phyloP scores from a whole-genome alignment of 441 rosid genomes.

The Mallotus japonicus region DNA sequence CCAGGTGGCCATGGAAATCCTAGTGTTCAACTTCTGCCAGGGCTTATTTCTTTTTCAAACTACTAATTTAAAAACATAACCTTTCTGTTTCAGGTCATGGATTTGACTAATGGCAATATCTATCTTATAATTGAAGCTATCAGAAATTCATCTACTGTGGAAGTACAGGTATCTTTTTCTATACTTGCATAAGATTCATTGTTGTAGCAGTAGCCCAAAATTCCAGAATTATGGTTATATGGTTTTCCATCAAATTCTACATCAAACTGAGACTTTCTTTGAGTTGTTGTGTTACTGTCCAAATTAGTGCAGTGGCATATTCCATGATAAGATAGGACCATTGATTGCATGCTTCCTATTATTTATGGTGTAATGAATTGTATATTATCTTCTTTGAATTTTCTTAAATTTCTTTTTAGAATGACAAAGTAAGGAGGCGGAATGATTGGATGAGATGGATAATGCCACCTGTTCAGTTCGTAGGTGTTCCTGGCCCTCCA shows the following conservation, averaged over 20 bases:
- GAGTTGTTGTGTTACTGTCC: neutral
- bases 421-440: constrained; percentile 64
- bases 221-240: constrained; percentile 5
- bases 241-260: neutral
- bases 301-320: neutral
- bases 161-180: constrained; percentile 65
- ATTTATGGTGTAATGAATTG: neutral
- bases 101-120: constrained; percentile 51
- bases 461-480: constrained; percentile 39
- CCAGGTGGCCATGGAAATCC: neutral
- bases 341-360: neutral
- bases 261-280: neutral
- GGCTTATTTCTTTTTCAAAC: neutral
- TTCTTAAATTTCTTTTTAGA: constrained; percentile 37
- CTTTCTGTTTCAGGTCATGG: constrained; percentile 50
- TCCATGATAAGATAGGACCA: neutral
- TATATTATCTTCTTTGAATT: constrained; percentile 5
- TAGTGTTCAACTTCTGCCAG: neutral
- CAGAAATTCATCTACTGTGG: constrained; percentile 49
- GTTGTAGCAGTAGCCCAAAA: neutral
- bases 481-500: constrained; percentile 32
- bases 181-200: neutral
- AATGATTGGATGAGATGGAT: constrained; percentile 63
- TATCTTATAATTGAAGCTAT: constrained; percentile 64
- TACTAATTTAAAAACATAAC: constrained; percentile 5